Percentiles rank a stretch among this genome's conserved stretches.
Conservation (phyloP, 2,329 filamentous ascomycete species). For the Didymella pinodella region DNA sequence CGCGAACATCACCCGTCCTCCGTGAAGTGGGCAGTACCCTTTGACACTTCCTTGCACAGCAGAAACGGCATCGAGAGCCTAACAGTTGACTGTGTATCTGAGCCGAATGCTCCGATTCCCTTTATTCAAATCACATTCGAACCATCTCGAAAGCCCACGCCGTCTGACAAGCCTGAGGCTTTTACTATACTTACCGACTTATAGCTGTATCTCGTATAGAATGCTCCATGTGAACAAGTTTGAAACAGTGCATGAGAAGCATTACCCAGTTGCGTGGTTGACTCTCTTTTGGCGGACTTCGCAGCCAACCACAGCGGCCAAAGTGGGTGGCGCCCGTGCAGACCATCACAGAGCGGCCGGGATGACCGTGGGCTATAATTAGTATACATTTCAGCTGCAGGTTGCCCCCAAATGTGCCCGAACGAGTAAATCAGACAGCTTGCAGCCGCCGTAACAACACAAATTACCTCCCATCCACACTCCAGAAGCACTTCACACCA, state of each 20-base stretch:
- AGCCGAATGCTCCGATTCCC: not conserved
- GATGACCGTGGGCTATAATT: slow-evolving; percentile 19
- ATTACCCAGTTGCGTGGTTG: slow-evolving; percentile 8
- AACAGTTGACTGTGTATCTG: not conserved
- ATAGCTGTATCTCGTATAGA: not conserved
- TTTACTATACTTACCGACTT: not conserved
- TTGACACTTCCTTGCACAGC: not conserved
- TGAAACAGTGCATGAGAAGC: slow-evolving; percentile 2
- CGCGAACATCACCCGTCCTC: not conserved
- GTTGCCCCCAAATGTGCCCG: slow-evolving; percentile 19
- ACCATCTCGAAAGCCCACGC: not conserved
- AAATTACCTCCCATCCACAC: slow-evolving; percentile 19
- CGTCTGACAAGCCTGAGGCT: not conserved
- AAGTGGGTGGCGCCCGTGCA: slow-evolving; percentile 10
- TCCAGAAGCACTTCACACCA: slow-evolving; percentile 2
- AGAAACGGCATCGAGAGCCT: not conserved
- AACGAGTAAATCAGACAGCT: slow-evolving; percentile 19
- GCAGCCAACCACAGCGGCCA: slow-evolving; percentile 12
- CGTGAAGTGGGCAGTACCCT: not conserved
- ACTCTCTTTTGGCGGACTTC: slow-evolving; percentile 1
- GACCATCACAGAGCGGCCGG: slow-evolving; percentile 12
- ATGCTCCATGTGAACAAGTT: not conserved
- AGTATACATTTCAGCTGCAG: slow-evolving; percentile 21
- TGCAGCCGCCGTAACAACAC: slow-evolving; percentile 17
- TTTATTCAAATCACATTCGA: not conserved